Base-by-base conservation (phyloP, 371 early-diverging fungal genomes). In the Smittium culicis region DNA sequence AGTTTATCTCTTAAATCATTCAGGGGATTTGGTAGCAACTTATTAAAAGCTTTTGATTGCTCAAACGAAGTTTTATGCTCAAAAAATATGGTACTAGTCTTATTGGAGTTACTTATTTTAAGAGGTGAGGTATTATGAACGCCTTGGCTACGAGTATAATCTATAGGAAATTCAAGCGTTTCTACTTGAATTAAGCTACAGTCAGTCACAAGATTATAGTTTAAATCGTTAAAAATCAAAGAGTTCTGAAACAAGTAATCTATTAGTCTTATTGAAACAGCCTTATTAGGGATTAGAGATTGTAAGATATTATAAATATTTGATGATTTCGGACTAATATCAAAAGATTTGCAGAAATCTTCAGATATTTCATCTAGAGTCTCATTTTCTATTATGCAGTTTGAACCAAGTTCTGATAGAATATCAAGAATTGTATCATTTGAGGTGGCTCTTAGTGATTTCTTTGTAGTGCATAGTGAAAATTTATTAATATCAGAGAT, bases 181-280 rank as follows among this genome's bases (percentile, higher is more conserved):
- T n/a, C 24, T 25, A 35, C n/a, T 34, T 32, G 17, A 11, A 63
- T 32, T 32, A 63, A 35, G 14, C n/a, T 31, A 30, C 24, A 24
- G 2, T 33, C 33, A 34, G 63, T 35, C 11, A 63, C n/a, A 8
- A 33, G n/a, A 63, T 25, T 11, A 33, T 63, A 63, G 14, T 27
- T 14, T 5, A 63, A 11, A 35, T 63, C 63, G n/a, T 35, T 63
- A 32, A 34, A 63, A 11, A 63, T n/a, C n/a, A 63, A n/a, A 14
- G n/a, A 32, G n/a, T n/a, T n/a, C n/a, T 63, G 34, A 33, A 11
- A 34, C 25, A 63, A n/a, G 33, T 63, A 32, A 63, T 63, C 63
- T n/a, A 63, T 20, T 33, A 63, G 32, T n/a, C 63, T n/a, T n/a
- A 63, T 25, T 31, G 20, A 20, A 11, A 14, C 2, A 2, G 63